Conservation (phyloP, 768 basidiomycete genomes). For the Trametes sanguinea region DNA sequence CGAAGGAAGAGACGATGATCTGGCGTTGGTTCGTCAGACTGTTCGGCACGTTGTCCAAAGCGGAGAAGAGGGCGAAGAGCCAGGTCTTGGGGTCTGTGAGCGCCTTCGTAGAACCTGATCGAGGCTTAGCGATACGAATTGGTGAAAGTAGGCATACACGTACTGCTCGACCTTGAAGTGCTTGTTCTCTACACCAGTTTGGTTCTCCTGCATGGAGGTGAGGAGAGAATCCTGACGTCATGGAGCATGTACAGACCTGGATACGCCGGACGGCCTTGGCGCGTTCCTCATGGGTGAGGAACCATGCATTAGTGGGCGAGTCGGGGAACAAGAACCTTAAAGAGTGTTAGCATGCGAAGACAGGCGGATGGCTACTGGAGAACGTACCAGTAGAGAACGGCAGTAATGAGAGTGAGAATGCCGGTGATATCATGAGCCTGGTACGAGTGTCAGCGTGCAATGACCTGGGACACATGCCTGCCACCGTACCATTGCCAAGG, state of each 20-base stretch:
- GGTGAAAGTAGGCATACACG: slow-evolving; percentile 29
- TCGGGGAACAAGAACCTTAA: slow-evolving; percentile 69
- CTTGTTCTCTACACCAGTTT: slow-evolving; percentile 84
- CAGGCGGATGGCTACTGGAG: neutral
- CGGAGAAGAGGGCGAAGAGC: slow-evolving; percentile 72
- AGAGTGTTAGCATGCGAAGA: neutral
- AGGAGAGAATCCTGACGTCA: neutral
- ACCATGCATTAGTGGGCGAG: slow-evolving; percentile 75
- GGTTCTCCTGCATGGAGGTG: slow-evolving; percentile 51
- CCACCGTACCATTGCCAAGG: slow-evolving; percentile 67
- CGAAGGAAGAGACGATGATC: slow-evolving; percentile 67
- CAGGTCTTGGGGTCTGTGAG: slow-evolving; percentile 71
- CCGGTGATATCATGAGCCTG: slow-evolving; percentile 77
- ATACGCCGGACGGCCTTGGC: slow-evolving; percentile 63
- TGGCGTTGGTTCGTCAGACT: slow-evolving; percentile 65
- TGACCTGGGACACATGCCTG: neutral
- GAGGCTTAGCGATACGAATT: neutral
- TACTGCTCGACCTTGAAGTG: slow-evolving; percentile 79
- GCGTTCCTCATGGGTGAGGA: slow-evolving; percentile 67
- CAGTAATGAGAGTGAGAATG: slow-evolving; percentile 52
- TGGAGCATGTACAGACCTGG: slow-evolving; percentile 42
- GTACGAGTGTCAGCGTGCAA: neutral
- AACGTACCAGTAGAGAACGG: slow-evolving; percentile 53
- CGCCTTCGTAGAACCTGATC: slow-evolving; percentile 68
- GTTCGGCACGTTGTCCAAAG: slow-evolving; percentile 63